Evolutionary conservation across 129 eudicot species (phyloP), one percentile per base, ranked within the genome.

Genomic region (Chrysanthemum makinoi): DNA sequence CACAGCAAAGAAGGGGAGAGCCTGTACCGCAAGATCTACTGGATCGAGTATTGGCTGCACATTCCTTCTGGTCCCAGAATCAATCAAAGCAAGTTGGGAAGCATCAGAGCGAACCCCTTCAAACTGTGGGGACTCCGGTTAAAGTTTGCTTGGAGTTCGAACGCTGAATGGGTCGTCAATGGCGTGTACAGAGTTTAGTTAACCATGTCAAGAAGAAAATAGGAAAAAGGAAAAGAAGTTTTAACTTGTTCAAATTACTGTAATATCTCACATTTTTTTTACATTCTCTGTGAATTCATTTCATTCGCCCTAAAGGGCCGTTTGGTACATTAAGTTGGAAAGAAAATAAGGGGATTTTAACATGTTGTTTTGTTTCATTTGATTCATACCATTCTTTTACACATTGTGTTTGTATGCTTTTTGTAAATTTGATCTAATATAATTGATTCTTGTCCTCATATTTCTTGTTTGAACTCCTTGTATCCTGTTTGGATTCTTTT

Each of bases 1-100:
- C 99, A 10, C 99, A 94, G 78, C 97, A 94, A 79, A 80, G 99
- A 74, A 79, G 99, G 77, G 99, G 99, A 12, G 96, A 94, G 89
- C 97, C 99, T 0, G 99, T 94, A 16, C 99, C 97, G 1, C 99
- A 94, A 69, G 87, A 88, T 66, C 91, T 94, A 13, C 66, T 94
- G 67, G 97, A 94, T 83, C 76, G 99, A 9, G 97, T 90, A 33
- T 81, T 94, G 73, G 70, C 83, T 39, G 97, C 99, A 60, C 97
- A 94, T 70, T 83, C 85, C 8, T 87, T 80, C 83, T 94, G 99
- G 99, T 83, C 91, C 58, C 85, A 76, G 67, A 84, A 86, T 75
- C 98, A 94, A 73, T 75, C 86, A 55, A 89, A 85, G 86, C 98
- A 82, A 70, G 87, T 85, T 3, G 89, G 85, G 11, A 92, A 89